Conservation (phyloP, 345 rosid species). For the Streptanthus diversifolius region DNA sequence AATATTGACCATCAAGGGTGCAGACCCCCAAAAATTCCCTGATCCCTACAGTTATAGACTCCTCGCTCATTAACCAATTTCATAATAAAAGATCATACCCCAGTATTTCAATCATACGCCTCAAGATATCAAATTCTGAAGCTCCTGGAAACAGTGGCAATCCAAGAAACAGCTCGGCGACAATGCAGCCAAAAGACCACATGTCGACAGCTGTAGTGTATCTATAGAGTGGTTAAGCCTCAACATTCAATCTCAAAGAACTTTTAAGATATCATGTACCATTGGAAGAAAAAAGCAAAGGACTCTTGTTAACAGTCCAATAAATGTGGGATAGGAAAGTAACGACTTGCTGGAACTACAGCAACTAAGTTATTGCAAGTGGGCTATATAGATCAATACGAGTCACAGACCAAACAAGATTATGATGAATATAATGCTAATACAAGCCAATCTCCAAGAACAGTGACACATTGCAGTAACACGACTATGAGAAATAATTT, state of each 20-base stretch:
- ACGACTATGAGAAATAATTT: background rate
- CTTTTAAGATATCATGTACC: slow-evolving; percentile 5
- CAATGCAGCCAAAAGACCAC: slow-evolving; percentile 99
- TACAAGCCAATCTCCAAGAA: slow-evolving; percentile 5
- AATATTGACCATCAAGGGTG: background rate
- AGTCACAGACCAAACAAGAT: slow-evolving; percentile 16
- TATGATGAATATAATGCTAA: background rate
- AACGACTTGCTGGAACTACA: slow-evolving; percentile 9
- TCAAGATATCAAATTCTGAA: slow-evolving; percentile 93
- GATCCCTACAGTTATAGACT: background rate
- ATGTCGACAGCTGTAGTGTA: slow-evolving; percentile 95
- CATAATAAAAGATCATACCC: slow-evolving; percentile 54
- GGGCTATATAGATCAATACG: background rate
- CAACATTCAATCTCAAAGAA: slow-evolving; percentile 15
- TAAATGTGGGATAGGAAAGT: background rate
- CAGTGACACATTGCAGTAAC: slow-evolving; percentile 9
- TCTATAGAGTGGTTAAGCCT: slow-evolving; percentile 59
- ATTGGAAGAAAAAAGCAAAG: background rate
- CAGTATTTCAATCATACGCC: slow-evolving; percentile 84
- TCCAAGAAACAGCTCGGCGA: slow-evolving; percentile 97
- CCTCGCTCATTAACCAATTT: slow-evolving; percentile 4
- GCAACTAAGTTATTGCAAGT: background rate
- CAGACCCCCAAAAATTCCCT: slow-evolving; percentile 6
- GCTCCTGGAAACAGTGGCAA: slow-evolving; percentile 98
- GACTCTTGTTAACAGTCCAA: slow-evolving; percentile 1